A percentile compares a stretch with the other conserved stretches of the same genome.
Conservation (phyloP, 2,329 filamentous ascomycete genomes). For the Bipolaris cookei region DNA sequence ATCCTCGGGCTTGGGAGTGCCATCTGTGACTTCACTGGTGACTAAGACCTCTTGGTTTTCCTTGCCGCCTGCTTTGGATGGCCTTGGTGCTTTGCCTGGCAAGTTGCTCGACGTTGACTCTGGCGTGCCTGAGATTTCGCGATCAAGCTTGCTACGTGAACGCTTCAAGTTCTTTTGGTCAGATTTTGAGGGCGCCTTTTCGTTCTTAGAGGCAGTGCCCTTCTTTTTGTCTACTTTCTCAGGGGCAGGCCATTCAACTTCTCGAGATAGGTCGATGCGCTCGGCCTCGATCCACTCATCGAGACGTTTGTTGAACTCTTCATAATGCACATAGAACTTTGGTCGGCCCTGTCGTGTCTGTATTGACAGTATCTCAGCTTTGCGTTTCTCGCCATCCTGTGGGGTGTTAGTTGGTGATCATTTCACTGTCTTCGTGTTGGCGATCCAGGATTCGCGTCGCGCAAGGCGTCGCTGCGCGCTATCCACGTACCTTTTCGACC, state of each 20-base stretch:
- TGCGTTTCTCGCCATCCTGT: conserved; percentile 79
- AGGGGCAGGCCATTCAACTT: conserved; percentile 95
- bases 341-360: conserved; percentile 86
- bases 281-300: conserved; percentile 87
- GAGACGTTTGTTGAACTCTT: conserved; percentile 93
- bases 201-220: conserved; percentile 58
- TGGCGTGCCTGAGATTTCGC: conserved; percentile 63
- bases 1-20: conserved; percentile 59
- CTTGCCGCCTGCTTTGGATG: conserved; percentile 65
- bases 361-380: conserved; percentile 96
- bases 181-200: conserved; percentile 52
- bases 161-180: conserved; percentile 56
- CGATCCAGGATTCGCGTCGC: conserved; percentile 13
- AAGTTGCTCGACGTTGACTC: conserved; percentile 60
- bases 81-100: conserved; percentile 53
- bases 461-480: conserved; percentile 9
- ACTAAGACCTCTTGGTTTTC: conserved; percentile 62
- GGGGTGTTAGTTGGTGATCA: conserved; percentile 22
- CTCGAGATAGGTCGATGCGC: conserved; percentile 83
- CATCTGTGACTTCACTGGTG: conserved; percentile 56
- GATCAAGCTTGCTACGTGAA: conserved; percentile 54
- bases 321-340: conserved; percentile 95
- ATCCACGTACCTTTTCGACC: conserved; percentile 68
- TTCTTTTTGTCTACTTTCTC: conserved; percentile 90
- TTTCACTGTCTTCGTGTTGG: conserved; percentile 21